Evolutionary conservation across 371 early-diverging fungal genomes (phyloP), one percentile per base, ranked within the genome.

Genomic region (Mortierella sp.): DNA sequence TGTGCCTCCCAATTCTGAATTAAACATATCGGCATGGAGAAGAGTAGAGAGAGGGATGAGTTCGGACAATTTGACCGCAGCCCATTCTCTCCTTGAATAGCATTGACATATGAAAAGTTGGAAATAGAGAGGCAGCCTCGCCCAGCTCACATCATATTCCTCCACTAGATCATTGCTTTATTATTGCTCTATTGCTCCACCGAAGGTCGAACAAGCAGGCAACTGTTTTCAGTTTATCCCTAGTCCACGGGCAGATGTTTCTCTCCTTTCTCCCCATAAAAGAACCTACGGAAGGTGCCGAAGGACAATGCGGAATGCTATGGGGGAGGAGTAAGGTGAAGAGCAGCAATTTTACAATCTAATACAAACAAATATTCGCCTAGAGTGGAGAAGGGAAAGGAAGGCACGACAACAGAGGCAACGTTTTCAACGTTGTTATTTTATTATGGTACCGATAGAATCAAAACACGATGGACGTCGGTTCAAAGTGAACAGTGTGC

Each of bases 31-130:
- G n/a, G 55, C 3, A 21, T 21, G 55, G 55, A 9, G 55, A 26
- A 11, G 7, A 58, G 13, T 58, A 28, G 34, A 31, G 63, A 58
- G 16, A 26, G 31, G 16, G 14, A 7, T 7, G 5, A 11, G 28
- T 19, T 65, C 38, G 21, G 38, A 38, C 38, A 65, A 2, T 34
- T 19, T 38, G 65, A 5, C 65, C 65, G 65, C 65, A 65, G 65
- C 10, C 65, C 38, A 3, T 16, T 31, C 58, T 28, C 60, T 48
- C 48, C 48, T 31, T 60, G 28, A 60, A 54, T 21, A 7, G 54
- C 31, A 65, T 65, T 24, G 54, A 38, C 65, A 65, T 65, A 65
- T 65, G 65, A 65, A 65, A 65, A 65, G 60, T 13, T 34, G 38
- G 38, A 34, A 8, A 24, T 6, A 21, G 19, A 65, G 31, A 13